Evolutionary conservation across 106 monocot species (phyloP).

Genomic region (Dioscorea zingiberensis): DNA sequence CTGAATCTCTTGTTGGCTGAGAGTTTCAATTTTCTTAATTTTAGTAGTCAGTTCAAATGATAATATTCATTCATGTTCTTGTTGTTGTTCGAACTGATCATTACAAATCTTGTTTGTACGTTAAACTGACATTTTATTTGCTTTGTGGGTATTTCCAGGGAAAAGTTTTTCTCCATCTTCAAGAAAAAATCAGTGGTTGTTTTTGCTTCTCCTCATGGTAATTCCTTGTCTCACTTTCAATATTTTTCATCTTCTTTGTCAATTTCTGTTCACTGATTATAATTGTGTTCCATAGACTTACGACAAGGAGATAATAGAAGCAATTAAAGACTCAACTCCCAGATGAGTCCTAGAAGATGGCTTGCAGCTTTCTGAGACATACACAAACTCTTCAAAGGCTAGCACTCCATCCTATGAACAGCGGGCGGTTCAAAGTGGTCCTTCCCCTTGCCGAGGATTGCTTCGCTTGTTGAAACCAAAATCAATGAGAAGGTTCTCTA

Average conservation of each 20-base stretch:
- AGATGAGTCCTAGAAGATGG: slow-evolving; percentile 19
- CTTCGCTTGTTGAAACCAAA: slow-evolving; percentile 38
- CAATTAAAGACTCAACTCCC: slow-evolving; percentile 10
- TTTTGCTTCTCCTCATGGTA: not conserved
- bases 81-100: no score
- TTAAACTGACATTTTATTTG: no score
- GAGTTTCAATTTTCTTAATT: no score
- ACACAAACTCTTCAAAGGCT: slow-evolving; percentile 19
- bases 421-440: not conserved
- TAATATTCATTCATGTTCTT: no score
- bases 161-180: no score
- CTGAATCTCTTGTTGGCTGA: no score
- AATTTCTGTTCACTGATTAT: not conserved
- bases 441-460: slow-evolving; percentile 36
- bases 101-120: no score
- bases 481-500: slow-evolving; percentile 44
- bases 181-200: not conserved
- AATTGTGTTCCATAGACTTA: slow-evolving; percentile 16
- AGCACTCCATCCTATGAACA: slow-evolving; percentile 25
- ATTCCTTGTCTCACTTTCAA: not conserved
- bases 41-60: no score
- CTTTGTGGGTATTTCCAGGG: no score
- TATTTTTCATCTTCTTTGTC: not conserved
- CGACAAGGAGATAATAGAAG: slow-evolving; percentile 17
- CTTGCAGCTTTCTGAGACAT: slow-evolving; percentile 15